Percentiles rank a stretch among this genome's conserved stretches.
phyloP scores from a whole-genome alignment of 2,329 filamentous ascomycete genomes.

The Paraphaeosphaeria minitans region DNA sequence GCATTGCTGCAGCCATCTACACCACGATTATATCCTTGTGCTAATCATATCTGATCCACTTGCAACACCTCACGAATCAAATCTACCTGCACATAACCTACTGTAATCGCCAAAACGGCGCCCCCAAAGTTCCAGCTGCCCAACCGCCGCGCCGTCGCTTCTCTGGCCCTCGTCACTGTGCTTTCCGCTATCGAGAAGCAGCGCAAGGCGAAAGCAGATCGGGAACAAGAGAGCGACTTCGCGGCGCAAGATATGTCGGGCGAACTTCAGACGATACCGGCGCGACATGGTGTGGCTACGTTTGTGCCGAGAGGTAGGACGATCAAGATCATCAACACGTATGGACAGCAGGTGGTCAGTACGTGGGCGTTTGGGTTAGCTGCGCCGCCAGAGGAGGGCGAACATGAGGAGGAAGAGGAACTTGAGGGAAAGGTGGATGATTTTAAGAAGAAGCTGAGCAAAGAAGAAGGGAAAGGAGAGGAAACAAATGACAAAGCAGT shows the following conservation, averaged over 20 bases:
- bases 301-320: constrained; percentile 55
- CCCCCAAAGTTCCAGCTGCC: constrained; percentile 23
- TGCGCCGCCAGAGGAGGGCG: constrained; percentile 49
- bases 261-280: constrained; percentile 54
- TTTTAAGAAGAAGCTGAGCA: constrained; percentile 28
- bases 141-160: constrained; percentile 37
- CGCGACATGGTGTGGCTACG: constrained; percentile 56
- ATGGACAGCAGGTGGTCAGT: constrained; percentile 56
- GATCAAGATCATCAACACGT: constrained; percentile 58
- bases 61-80: constrained; percentile 4
- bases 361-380: constrained; percentile 57
- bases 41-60: constrained; percentile 5
- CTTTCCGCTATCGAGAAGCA: constrained; percentile 42
- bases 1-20: neutral
- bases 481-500: neutral
- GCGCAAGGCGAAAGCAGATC: constrained; percentile 30
- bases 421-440: constrained; percentile 23
- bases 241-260: constrained; percentile 44
- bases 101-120: constrained; percentile 32
- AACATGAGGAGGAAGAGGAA: constrained; percentile 26
- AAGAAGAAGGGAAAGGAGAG: constrained; percentile 16
- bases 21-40: neutral
- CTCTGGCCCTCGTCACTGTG: constrained; percentile 41
- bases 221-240: constrained; percentile 18
- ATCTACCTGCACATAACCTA: constrained; percentile 1